A percentile compares a stretch with the other conserved stretches of the same genome.
Conservation (phyloP, 2,329 filamentous ascomycete species). For the Dryadomyces sulphureus region DNA sequence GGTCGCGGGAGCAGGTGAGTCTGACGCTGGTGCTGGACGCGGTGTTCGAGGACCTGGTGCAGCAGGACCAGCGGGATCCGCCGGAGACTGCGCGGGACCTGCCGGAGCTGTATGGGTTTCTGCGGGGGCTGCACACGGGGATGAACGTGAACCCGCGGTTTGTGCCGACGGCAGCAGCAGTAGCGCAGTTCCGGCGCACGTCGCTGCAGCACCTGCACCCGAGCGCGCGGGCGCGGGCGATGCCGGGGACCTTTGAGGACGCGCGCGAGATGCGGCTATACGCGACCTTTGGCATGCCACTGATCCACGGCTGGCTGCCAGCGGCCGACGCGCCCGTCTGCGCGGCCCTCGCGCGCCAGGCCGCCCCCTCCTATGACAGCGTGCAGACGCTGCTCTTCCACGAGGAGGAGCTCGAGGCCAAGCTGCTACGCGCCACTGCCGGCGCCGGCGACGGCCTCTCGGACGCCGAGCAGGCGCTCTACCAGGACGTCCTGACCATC, state of each 20-base stretch:
- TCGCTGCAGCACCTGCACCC: conserved; percentile 38
- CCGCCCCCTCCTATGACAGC: conserved; percentile 69
- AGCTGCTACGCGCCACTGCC: conserved; percentile 29
- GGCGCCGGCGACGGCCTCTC: conserved; percentile 35
- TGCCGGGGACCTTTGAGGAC: conserved; percentile 67
- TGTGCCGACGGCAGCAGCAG: conserved; percentile 39
- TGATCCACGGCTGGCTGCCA: conserved; percentile 90
- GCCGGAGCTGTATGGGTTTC: conserved; percentile 71
- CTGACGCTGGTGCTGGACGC: conserved; percentile 74
- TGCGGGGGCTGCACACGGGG: conserved; percentile 79
- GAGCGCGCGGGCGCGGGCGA: conserved; percentile 28
- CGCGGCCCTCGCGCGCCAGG: conserved; percentile 56
- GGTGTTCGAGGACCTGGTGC: conserved; percentile 87
- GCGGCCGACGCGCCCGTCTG: conserved; percentile 48
- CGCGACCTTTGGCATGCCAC: conserved; percentile 70
- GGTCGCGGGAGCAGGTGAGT: conserved; percentile 74
- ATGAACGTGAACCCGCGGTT: conserved; percentile 98
- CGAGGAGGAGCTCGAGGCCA: conserved; percentile 77
- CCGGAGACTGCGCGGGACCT: conserved; percentile 50
- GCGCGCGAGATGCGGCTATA: conserved; percentile 87
- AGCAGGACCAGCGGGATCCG: conserved; percentile 47
- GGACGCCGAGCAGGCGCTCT: conserved; percentile 59
- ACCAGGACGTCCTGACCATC: conserved; percentile 73
- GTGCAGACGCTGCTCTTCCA: conserved; percentile 78
- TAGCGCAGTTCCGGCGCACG: conserved; percentile 32